Evolutionary conservation across 257 asterid genomes (phyloP).

Genomic region (Forsythia viridissima): DNA sequence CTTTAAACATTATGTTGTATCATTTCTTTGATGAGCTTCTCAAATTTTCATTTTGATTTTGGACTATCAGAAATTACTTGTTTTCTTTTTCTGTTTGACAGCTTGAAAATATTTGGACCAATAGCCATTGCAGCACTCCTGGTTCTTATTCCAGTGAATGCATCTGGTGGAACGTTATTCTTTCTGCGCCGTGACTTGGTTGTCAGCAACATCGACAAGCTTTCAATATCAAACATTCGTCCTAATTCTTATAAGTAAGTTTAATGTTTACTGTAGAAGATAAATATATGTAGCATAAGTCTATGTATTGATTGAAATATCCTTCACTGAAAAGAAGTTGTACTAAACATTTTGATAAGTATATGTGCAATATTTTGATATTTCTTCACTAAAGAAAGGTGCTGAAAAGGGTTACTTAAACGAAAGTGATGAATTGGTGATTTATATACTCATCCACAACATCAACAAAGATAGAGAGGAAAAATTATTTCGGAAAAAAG

Average conservation of each 20-base stretch:
- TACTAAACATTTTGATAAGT: not conserved
- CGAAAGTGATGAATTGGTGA: not conserved
- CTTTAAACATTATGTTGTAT: not conserved
- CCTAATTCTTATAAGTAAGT: slow-evolving; percentile 82
- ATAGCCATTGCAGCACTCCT: slow-evolving; percentile 75
- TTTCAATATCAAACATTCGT: slow-evolving; percentile 87
- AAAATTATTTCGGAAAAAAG: not conserved
- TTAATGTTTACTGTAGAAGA: slow-evolving; percentile 9
- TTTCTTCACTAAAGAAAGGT: not conserved
- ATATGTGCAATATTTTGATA: not conserved
- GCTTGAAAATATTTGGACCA: slow-evolving; percentile 86
- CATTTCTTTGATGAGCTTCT: not conserved
- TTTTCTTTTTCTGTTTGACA: slow-evolving; percentile 31
- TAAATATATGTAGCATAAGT: not conserved
- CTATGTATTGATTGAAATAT: not conserved
- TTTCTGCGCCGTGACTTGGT: slow-evolving; percentile 83
- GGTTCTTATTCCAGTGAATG: slow-evolving; percentile 88
- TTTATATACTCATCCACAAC: not conserved
- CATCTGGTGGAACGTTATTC: slow-evolving; percentile 67
- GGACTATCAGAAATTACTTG: not conserved
- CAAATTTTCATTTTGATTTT: slow-evolving; percentile 5
- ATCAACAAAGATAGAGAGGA: not conserved
- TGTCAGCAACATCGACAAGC: slow-evolving; percentile 89
- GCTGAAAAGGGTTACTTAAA: not conserved
- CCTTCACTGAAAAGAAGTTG: not conserved